Percentiles rank a stretch among this genome's conserved stretches.
These are phyloP conservation scores for Fusarium coicis DNA, from an alignment of 2,329 filamentous ascomycete genomes.

Conservation along the genomic window DNA sequence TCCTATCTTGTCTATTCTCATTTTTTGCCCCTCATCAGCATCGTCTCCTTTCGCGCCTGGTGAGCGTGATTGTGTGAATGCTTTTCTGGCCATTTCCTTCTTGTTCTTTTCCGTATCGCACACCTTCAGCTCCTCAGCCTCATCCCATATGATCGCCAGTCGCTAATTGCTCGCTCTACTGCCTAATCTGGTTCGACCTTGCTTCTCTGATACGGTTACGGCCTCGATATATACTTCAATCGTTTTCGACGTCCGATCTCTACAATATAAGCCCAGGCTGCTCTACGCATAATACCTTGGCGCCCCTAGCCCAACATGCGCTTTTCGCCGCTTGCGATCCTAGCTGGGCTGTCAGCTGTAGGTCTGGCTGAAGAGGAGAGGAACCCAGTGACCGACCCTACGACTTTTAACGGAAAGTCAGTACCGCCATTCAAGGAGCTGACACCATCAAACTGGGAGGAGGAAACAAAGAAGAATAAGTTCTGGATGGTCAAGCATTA, in stretches of 20 bases:
- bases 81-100: conserved; percentile 20
- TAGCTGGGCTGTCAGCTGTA: conserved; percentile 56
- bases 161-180: conserved; percentile 26
- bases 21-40: conserved; percentile 27
- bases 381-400: conserved; percentile 53
- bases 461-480: conserved; percentile 64
- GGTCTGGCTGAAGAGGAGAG: conserved; percentile 49
- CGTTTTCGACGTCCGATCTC: not conserved
- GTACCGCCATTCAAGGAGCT: conserved; percentile 75
- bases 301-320: conserved; percentile 45
- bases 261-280: not conserved
- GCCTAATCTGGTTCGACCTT: conserved; percentile 13
- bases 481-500: conserved; percentile 72
- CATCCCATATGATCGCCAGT: conserved; percentile 31
- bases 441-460: conserved; percentile 66
- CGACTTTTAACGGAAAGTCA: conserved; percentile 72
- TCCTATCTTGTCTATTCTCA: conserved; percentile 14
- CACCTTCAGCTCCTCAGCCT: conserved; percentile 11
- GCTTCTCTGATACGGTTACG: not conserved
- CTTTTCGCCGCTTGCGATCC: conserved; percentile 55
- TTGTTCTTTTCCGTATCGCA: conserved; percentile 16
- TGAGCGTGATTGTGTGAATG: conserved; percentile 28
- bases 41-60: conserved; percentile 30
- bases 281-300: not conserved
- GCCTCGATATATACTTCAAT: not conserved